Evolutionary conservation across 2,329 filamentous ascomycete species (phyloP).

Genomic region (Chaetoscypha palmicola): DNA sequence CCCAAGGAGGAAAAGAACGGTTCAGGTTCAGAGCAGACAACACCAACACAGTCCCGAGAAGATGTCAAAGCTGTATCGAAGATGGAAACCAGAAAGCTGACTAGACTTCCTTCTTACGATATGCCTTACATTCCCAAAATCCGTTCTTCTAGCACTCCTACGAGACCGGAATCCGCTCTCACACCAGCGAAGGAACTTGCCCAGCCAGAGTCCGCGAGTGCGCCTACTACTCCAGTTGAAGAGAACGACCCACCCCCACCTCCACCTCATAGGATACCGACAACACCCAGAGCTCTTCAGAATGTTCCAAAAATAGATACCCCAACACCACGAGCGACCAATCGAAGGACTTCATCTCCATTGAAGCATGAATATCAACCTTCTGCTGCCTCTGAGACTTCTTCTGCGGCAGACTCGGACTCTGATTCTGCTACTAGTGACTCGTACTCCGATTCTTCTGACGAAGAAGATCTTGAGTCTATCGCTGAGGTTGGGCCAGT

Average conservation of each 20-base stretch:
- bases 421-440: conserved; percentile 45
- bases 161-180: conserved; percentile 9
- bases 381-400: conserved; percentile 60
- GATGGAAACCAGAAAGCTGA: background rate
- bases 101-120: conserved; percentile 1
- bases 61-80: background rate
- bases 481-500: conserved; percentile 33
- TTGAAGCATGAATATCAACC: conserved; percentile 96
- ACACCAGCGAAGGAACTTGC: conserved; percentile 17
- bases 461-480: conserved; percentile 47
- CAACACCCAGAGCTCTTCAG: conserved; percentile 41
- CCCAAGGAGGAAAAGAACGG: conserved; percentile 4
- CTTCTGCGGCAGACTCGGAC: conserved; percentile 48
- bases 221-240: conserved; percentile 7
- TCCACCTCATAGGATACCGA: conserved; percentile 27
- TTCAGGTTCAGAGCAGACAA: conserved; percentile 3
- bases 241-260: conserved; percentile 27
- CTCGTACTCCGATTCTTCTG: conserved; percentile 39
- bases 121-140: conserved; percentile 12
- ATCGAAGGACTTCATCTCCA: conserved; percentile 79
- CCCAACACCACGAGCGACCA: conserved; percentile 28
- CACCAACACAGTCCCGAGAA: conserved; percentile 6
- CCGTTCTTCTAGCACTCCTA: conserved; percentile 11
- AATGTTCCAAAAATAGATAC: conserved; percentile 22
- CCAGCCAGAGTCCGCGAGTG: conserved; percentile 14